Conservation (phyloP, 768 basidiomycete genomes). For the Phanerochaete sordida region DNA sequence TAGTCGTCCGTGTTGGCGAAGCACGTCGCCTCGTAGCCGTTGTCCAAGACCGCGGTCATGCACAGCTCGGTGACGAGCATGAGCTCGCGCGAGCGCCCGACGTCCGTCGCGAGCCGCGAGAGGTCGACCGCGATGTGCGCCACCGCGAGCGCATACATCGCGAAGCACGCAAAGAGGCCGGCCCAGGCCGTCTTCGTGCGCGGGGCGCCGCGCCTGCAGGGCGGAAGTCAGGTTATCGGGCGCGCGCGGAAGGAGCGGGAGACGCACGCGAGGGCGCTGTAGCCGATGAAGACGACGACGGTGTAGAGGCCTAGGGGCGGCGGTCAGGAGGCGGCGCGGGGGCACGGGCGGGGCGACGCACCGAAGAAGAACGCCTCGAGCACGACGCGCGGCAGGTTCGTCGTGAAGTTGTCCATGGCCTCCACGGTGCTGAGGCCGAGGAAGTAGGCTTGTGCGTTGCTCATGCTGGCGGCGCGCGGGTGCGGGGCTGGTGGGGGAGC, state of each 20-base stretch:
- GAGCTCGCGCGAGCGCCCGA: neutral
- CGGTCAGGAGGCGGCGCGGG: neutral
- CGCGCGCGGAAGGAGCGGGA: neutral
- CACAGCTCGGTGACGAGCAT: neutral
- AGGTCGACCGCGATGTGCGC: neutral
- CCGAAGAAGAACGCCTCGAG: neutral
- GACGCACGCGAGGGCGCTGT: neutral
- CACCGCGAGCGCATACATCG: neutral
- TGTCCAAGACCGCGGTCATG: neutral
- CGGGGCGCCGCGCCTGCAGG: neutral
- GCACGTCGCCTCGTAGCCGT: neutral
- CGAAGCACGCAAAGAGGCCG: neutral
- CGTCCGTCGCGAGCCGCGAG: neutral
- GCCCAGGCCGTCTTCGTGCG: neutral
- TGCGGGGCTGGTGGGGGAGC: neutral
- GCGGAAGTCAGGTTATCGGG: neutral
- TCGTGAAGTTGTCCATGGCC: neutral
- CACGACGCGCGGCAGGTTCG: neutral
- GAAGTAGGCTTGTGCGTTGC: neutral
- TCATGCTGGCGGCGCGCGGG: neutral
- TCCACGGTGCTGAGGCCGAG: neutral
- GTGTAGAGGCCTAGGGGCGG: neutral
- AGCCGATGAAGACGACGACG: neutral
- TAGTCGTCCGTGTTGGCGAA: neutral
- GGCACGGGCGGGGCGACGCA: neutral